phyloP scores from a whole-genome alignment of 2,329 filamentous ascomycete genomes.

The Exophiala sp. region DNA sequence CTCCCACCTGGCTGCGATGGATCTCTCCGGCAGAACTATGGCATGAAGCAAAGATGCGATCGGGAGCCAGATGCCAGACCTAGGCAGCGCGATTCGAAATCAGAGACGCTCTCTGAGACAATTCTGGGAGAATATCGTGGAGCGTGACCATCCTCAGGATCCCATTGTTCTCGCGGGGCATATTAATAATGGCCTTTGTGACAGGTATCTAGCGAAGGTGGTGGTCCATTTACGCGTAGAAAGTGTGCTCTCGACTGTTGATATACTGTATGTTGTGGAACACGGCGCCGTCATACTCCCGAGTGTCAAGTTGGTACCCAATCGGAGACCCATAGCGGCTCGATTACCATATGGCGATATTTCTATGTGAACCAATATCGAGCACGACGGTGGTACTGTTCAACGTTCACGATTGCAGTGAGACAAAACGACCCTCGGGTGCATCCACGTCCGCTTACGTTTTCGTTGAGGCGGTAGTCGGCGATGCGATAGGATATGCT shows the following conservation, averaged over 20 bases:
- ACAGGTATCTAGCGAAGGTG: not conserved
- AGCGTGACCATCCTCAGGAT: slow-evolving; percentile 4
- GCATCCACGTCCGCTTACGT: too few relatives aligned
- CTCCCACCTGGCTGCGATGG: not conserved
- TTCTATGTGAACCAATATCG: not conserved
- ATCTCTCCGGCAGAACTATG: not conserved
- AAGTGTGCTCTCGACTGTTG: not conserved
- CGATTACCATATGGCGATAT: not conserved
- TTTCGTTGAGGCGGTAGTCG: too few relatives aligned
- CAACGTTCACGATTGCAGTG: not conserved
- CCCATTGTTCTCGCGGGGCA: not conserved
- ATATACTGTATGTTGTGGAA: not conserved
- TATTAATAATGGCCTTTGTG: not conserved
- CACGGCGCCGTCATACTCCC: not conserved
- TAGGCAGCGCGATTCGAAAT: not conserved
- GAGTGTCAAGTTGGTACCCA: not conserved
- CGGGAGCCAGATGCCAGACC: not conserved
- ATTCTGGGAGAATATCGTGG: not conserved
- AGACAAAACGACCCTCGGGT: not conserved
- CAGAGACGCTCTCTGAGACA: not conserved
- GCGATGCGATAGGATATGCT: not conserved
- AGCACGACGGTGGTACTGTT: not conserved
- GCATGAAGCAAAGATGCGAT: not conserved
- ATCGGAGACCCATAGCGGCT: not conserved
- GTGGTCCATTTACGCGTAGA: not conserved